phyloP scores from a whole-genome alignment of 257 asterid genomes.

The Cinchona pubescens region DNA sequence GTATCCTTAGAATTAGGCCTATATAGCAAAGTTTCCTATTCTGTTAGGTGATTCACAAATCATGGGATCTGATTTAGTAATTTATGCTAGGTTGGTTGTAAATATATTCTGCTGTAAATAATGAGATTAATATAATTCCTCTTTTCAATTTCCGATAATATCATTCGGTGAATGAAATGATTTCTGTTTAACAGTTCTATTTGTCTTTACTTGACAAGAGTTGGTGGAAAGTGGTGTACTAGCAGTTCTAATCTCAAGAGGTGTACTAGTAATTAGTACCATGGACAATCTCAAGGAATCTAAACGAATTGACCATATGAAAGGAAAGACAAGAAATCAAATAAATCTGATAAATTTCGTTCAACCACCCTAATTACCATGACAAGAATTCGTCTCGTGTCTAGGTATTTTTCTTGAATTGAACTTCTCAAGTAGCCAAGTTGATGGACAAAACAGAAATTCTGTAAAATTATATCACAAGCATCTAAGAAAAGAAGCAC shows the following conservation, averaged over 20 bases:
- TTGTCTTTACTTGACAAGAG: not conserved
- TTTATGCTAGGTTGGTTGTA: too few species aligned
- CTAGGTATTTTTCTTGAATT: not conserved
- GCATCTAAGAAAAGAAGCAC: slow-evolving; percentile 25
- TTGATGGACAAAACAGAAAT: not conserved
- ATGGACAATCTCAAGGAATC: not conserved
- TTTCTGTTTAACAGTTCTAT: too few species aligned
- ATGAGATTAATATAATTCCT: too few species aligned
- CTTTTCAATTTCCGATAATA: too few species aligned
- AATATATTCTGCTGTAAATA: too few species aligned
- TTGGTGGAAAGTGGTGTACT: not conserved
- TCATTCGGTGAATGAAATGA: not conserved
- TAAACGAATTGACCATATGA: too few species aligned
- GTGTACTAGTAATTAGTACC: not conserved
- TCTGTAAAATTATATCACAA: not conserved
- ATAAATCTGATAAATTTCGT: not conserved
- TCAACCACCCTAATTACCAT: not conserved
- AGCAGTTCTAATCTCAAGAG: not conserved
- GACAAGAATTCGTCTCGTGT: not conserved
- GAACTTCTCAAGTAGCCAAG: not conserved
- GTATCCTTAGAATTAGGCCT: too few species aligned
- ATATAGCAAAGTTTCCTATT: too few species aligned
- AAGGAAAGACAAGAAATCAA: not conserved
- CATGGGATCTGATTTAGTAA: too few species aligned
- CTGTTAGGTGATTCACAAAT: too few species aligned